Percentiles rank a stretch among this genome's conserved stretches.
These are phyloP conservation scores for Yamadazyma paraphyllophila DNA, from an alignment of 805 yeast genomes.

Conservation along the genomic window DNA sequence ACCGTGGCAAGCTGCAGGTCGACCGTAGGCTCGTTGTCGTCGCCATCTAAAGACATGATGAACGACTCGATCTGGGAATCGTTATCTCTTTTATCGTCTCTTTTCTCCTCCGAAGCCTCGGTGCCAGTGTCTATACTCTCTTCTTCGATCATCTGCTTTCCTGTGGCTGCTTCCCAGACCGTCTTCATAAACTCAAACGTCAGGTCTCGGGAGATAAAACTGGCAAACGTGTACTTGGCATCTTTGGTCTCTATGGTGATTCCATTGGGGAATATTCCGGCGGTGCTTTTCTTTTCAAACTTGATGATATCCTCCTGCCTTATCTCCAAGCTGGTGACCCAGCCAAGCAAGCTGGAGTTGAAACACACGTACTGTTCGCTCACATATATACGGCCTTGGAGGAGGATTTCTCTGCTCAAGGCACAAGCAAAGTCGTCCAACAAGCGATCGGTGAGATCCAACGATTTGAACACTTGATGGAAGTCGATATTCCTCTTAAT, in stretches of 20 bases:
- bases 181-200: slow-evolving; percentile 68
- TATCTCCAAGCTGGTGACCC: slow-evolving; percentile 81
- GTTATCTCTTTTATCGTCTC: slow-evolving; percentile 1
- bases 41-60: slow-evolving; percentile 41
- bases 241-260: slow-evolving; percentile 65
- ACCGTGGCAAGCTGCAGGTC: neutral
- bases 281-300: slow-evolving; percentile 81
- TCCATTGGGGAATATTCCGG: slow-evolving; percentile 89
- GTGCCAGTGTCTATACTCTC: slow-evolving; percentile 18
- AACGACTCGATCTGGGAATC: slow-evolving; percentile 22
- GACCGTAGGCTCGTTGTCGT: slow-evolving; percentile 14
- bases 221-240: slow-evolving; percentile 76
- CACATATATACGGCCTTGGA: slow-evolving; percentile 85
- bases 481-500: slow-evolving; percentile 67
- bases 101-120: slow-evolving; percentile 14
- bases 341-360: slow-evolving; percentile 82
- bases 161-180: slow-evolving; percentile 58
- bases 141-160: slow-evolving; percentile 17
- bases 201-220: slow-evolving; percentile 78
- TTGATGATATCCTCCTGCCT: slow-evolving; percentile 66
- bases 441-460: slow-evolving; percentile 68
- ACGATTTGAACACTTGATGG: slow-evolving; percentile 66
- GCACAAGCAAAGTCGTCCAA: slow-evolving; percentile 92
- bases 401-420: slow-evolving; percentile 74
- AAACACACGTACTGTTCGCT: slow-evolving; percentile 80